Percentiles rank a stretch among this genome's conserved stretches.
These are phyloP conservation scores for Eucalyptus tenuipes DNA, from an alignment of 345 rosid genomes.

Conservation along the genomic window DNA sequence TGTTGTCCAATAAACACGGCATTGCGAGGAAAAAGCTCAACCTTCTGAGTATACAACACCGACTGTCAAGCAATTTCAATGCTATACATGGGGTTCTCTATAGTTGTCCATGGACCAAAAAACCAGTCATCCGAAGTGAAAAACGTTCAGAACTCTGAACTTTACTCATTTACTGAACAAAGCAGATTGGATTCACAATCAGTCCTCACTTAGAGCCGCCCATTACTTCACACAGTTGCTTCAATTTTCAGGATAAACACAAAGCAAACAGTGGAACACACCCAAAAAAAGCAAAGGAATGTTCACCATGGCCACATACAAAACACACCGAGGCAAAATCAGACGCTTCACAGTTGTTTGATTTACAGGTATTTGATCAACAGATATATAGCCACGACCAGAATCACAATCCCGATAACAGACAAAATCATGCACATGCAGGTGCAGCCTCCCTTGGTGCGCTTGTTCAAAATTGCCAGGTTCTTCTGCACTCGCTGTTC, in stretches of 20 bases:
- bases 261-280: not conserved
- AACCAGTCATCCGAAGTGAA: not conserved
- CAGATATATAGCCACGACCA: slow-evolving; percentile 50
- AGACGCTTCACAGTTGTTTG: not conserved
- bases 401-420: slow-evolving; percentile 63
- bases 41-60: not conserved
- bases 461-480: slow-evolving; percentile 84
- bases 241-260: not conserved
- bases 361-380: slow-evolving; percentile 68
- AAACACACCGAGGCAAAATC: not conserved
- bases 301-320: not conserved
- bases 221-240: not conserved
- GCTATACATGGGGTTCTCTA: not conserved
- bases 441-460: slow-evolving; percentile 84
- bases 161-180: not conserved
- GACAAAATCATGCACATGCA: slow-evolving; percentile 86
- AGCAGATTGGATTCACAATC: not conserved
- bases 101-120: not conserved
- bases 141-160: not conserved
- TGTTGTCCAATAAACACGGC: not conserved
- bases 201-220: not conserved
- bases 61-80: not conserved
- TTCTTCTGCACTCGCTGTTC: slow-evolving; percentile 86
- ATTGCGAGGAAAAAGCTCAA: not conserved
- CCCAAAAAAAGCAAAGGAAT: not conserved